A percentile compares a stretch with the other conserved stretches of the same genome.
phyloP scores from a whole-genome alignment of 768 basidiomycete genomes.

The Tricholoma sp. region DNA sequence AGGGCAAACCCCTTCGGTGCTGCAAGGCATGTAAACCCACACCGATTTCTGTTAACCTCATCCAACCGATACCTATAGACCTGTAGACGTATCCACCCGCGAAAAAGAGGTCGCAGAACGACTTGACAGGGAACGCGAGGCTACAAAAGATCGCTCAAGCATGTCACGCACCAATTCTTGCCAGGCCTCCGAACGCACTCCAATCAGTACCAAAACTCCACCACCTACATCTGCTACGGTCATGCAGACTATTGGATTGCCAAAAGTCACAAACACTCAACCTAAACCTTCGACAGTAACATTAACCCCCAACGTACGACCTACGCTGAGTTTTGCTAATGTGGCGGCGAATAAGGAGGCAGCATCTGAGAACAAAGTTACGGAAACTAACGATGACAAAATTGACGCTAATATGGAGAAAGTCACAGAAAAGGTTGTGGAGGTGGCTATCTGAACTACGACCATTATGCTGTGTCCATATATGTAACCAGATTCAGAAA shows the following conservation, averaged over 20 bases:
- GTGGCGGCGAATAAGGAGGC: conserved; percentile 55
- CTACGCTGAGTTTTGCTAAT: conserved; percentile 77
- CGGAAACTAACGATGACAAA: conserved; percentile 8
- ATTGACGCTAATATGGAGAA: conserved; percentile 14
- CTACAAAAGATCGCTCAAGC: conserved; percentile 44
- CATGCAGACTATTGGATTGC: conserved; percentile 17
- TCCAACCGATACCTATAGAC: conserved; percentile 37
- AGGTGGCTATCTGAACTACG: conserved; percentile 5
- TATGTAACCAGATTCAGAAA: not conserved
- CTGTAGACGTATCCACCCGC: conserved; percentile 74
- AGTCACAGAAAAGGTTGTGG: conserved; percentile 18
- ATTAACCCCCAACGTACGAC: conserved; percentile 51
- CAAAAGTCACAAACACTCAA: conserved; percentile 19
- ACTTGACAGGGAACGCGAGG: conserved; percentile 62
- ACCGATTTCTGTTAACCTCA: not conserved
- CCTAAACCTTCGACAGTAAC: conserved; percentile 27
- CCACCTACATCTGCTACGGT: conserved; percentile 22
- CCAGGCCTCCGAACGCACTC: conserved; percentile 42
- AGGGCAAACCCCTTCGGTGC: conserved; percentile 81
- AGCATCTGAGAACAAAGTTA: conserved; percentile 14
- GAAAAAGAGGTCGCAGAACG: conserved; percentile 75
- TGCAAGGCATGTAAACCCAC: conserved; percentile 54
- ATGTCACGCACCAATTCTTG: conserved; percentile 52
- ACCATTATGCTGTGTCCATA: not conserved
- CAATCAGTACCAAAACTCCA: conserved; percentile 27